These are phyloP conservation scores for Clonostachys chloroleuca DNA, from an alignment of 2,329 filamentous ascomycete species.

Conservation along the genomic window DNA sequence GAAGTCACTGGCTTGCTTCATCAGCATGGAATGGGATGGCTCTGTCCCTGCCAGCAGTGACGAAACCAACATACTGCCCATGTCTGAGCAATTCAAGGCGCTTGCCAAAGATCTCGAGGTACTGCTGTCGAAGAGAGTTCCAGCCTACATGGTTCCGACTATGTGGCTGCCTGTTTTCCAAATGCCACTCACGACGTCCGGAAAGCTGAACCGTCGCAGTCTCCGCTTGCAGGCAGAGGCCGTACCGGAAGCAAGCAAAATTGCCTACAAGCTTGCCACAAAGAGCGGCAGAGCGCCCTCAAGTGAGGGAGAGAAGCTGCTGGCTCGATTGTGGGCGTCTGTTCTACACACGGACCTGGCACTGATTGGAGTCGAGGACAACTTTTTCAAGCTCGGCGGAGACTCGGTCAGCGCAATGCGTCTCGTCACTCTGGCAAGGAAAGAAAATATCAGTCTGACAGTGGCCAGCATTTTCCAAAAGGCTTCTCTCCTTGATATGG, in stretches of 20 bases:
- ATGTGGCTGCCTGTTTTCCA: constrained; percentile 1
- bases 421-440: neutral
- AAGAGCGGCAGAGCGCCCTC: neutral
- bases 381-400: constrained; percentile 28
- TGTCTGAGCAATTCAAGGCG: neutral
- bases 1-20: neutral
- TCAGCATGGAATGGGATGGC: neutral
- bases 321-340: constrained; percentile 34
- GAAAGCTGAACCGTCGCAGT: constrained; percentile 4
- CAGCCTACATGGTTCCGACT: constrained; percentile 6
- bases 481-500: constrained; percentile 2
- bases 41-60: constrained; percentile 7
- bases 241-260: neutral
- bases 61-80: neutral
- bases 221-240: constrained; percentile 2
- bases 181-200: constrained; percentile 4
- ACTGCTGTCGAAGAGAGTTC: constrained; percentile 1
- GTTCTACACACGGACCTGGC: constrained; percentile 24
- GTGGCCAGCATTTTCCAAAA: constrained; percentile 4
- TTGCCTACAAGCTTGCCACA: neutral
- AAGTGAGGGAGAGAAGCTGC: constrained; percentile 5
- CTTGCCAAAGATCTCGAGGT: neutral
- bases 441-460: constrained; percentile 1
- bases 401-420: constrained; percentile 49
- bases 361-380: constrained; percentile 3